These are phyloP conservation scores for Letharia lupina DNA, from an alignment of 495 filamentous ascomycete genomes.

Conservation along the genomic window DNA sequence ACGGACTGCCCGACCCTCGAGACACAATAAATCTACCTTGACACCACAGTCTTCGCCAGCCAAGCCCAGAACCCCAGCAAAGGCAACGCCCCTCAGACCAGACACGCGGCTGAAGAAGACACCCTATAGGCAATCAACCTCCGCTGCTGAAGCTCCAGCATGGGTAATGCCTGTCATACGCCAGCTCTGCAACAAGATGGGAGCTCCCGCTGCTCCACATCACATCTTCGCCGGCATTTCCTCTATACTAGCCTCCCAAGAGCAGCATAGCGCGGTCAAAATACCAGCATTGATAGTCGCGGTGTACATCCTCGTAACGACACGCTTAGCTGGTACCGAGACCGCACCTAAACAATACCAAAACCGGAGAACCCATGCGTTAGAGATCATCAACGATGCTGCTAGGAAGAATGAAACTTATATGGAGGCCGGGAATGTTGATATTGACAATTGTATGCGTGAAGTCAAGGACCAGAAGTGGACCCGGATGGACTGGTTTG, in stretches of 20 bases:
- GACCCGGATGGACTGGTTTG: conserved; percentile 63
- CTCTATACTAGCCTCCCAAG: conserved; percentile 28
- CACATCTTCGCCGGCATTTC: conserved; percentile 59
- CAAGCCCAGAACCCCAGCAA: conserved; percentile 35
- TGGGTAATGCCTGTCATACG: conserved; percentile 63
- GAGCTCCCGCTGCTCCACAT: conserved; percentile 47
- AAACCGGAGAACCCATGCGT: conserved; percentile 34
- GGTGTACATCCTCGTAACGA: conserved; percentile 54
- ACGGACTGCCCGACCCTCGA: conserved; percentile 30
- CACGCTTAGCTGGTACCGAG: conserved; percentile 34
- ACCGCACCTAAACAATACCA: conserved; percentile 34
- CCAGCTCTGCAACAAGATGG: conserved; percentile 55
- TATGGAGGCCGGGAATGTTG: conserved; percentile 35
- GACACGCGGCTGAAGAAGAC: conserved; percentile 24
- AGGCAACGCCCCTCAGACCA: conserved; percentile 31
- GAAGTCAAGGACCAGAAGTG: conserved; percentile 50
- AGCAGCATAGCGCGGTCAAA: conserved; percentile 26
- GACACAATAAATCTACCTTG: conserved; percentile 19
- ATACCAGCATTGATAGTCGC: conserved; percentile 53
- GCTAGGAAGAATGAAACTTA: conserved; percentile 31
- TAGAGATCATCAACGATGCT: conserved; percentile 32
- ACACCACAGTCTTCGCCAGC: conserved; percentile 29
- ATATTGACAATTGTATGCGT: conserved; percentile 53
- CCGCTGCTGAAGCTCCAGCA: conserved; percentile 41
- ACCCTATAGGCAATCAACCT: neutral